Evolutionary conservation across 108 stramenopile genomes (phyloP).

Genomic region (Fragilaria radians): DNA sequence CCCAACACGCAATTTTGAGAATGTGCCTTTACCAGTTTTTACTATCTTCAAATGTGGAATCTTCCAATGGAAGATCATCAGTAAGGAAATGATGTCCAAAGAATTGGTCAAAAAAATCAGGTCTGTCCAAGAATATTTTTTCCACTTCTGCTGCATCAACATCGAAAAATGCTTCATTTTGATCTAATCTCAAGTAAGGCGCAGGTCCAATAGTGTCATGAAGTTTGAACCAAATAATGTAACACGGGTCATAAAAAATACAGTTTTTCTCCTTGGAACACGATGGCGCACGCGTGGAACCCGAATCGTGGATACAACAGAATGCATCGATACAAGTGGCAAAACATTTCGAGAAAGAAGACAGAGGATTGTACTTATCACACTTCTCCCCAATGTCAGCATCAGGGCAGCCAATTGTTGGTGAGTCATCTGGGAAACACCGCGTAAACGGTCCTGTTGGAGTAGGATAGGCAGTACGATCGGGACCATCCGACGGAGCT

Average conservation of each 20-base stretch:
- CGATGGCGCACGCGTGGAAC: constrained; percentile 10
- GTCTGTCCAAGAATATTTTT: constrained; percentile 20
- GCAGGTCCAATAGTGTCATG: constrained; percentile 27
- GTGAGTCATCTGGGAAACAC: too few species aligned
- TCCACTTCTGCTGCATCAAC: constrained; percentile 17
- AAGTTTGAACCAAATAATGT: constrained; percentile 23
- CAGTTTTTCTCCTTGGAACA: constrained; percentile 33
- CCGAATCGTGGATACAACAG: constrained; percentile 42
- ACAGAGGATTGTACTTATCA: constrained; percentile 34
- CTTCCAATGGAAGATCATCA: constrained; percentile 33
- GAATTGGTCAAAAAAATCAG: constrained; percentile 30
- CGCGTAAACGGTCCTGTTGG: too few species aligned
- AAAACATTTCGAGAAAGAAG: constrained; percentile 28
- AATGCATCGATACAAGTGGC: constrained; percentile 27
- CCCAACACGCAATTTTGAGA: too few species aligned
- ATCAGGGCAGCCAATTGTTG: background rate
- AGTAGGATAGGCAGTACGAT: too few species aligned
- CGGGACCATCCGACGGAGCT: too few species aligned
- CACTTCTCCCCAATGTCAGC: constrained; percentile 6
- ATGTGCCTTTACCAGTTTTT: constrained; percentile 4
- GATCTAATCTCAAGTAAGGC: constrained; percentile 16
- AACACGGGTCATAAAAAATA: constrained; percentile 9
- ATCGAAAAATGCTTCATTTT: constrained; percentile 43
- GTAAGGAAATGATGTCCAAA: constrained; percentile 45
- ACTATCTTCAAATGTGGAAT: constrained; percentile 31